phyloP scores from a whole-genome alignment of 2,329 filamentous ascomycete genomes.

The Coleophoma cylindrospora region DNA sequence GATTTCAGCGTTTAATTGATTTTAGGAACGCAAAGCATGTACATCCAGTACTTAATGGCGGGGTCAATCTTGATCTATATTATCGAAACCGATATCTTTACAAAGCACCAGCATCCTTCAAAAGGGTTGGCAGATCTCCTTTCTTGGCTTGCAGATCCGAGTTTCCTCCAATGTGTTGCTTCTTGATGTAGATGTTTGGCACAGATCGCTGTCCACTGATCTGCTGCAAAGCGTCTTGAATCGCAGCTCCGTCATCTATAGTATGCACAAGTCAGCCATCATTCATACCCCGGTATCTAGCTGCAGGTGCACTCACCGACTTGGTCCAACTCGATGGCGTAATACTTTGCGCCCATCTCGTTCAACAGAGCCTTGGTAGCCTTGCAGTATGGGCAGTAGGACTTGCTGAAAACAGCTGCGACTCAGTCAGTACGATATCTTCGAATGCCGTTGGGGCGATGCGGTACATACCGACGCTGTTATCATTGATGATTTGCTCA shows the following conservation, averaged over 20 bases:
- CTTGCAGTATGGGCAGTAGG: conserved; percentile 90
- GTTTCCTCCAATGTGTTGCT: conserved; percentile 95
- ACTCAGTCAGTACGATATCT: neutral
- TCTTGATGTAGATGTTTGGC: conserved; percentile 88
- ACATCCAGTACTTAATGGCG: too few species aligned
- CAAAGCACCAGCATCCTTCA: conserved; percentile 59
- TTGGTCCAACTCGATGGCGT: conserved; percentile 78
- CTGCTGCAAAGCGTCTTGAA: conserved; percentile 79
- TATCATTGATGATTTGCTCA: conserved; percentile 81
- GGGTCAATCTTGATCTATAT: too few species aligned
- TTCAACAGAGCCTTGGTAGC: conserved; percentile 72
- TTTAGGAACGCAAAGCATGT: too few species aligned
- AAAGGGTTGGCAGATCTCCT: conserved; percentile 60
- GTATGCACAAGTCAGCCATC: conserved; percentile 3
- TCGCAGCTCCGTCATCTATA: conserved; percentile 71
- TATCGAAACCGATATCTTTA: conserved; percentile 28
- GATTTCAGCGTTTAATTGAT: neutral
- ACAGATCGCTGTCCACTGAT: conserved; percentile 84
- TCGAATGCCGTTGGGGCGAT: neutral
- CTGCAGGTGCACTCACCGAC: conserved; percentile 49
- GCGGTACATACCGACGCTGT: conserved; percentile 66
- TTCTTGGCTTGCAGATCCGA: conserved; percentile 70
- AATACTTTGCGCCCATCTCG: conserved; percentile 66
- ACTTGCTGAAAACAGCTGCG: conserved; percentile 91
- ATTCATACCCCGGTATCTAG: too few species aligned